phyloP scores from a whole-genome alignment of 495 filamentous ascomycete species.

The Tuber brumale region DNA sequence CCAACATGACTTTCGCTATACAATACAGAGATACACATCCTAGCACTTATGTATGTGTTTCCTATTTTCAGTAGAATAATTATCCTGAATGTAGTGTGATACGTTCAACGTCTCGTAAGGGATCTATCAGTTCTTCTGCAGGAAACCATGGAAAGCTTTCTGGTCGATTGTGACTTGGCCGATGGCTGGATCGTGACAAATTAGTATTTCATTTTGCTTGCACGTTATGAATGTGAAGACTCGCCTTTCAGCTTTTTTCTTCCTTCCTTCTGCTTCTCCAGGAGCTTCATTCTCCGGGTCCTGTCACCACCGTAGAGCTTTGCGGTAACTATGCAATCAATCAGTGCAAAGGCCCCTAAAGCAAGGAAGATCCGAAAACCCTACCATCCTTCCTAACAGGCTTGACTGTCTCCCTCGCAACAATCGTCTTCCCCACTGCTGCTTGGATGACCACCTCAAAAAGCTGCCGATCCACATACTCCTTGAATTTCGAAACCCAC shows the following conservation, averaged over 20 bases:
- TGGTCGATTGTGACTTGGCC: conserved; percentile 87
- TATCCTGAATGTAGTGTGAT: neutral
- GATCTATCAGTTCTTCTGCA: conserved; percentile 45
- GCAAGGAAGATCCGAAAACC: neutral
- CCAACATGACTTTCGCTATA: neutral
- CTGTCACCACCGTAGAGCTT: conserved; percentile 93
- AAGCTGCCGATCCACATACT: conserved; percentile 91
- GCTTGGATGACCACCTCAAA: conserved; percentile 97
- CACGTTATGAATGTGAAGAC: conserved; percentile 8
- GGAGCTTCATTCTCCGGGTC: conserved; percentile 68
- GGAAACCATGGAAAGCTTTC: conserved; percentile 83
- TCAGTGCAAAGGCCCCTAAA: neutral
- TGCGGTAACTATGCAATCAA: conserved; percentile 53
- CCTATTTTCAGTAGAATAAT: neutral
- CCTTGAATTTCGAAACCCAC: conserved; percentile 96
- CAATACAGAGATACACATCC: neutral
- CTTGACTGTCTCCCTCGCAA: conserved; percentile 92
- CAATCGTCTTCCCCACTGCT: conserved; percentile 69
- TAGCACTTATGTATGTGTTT: neutral
- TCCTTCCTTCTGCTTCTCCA: conserved; percentile 97
- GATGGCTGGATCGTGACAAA: conserved; percentile 44
- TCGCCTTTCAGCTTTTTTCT: conserved; percentile 72
- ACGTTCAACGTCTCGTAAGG: neutral
- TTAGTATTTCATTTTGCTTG: conserved; percentile 6
- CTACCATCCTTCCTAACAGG: conserved; percentile 80